phyloP scores from a whole-genome alignment of 177 flowering plant genomes.

The Vitis hybrid region DNA sequence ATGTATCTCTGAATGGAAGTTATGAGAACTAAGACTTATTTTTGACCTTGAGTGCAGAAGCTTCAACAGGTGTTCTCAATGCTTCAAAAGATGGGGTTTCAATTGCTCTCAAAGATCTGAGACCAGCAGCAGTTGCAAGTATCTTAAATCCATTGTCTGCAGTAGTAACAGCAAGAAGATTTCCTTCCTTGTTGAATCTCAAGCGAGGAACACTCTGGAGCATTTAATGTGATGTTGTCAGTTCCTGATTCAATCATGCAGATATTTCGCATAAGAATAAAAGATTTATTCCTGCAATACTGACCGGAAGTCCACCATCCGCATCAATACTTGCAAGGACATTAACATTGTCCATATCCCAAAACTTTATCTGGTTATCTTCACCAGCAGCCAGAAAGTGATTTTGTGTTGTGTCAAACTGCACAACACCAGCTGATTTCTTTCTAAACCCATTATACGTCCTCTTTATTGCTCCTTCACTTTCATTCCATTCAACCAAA shows the following conservation, averaged over 20 bases:
- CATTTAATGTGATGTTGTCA: conserved; percentile 16
- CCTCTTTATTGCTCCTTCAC: conserved; percentile 91
- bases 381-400: conserved; percentile 92
- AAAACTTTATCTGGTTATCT: conserved; percentile 85
- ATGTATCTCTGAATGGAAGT: not conserved
- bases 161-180: conserved; percentile 81
- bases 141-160: conserved; percentile 85
- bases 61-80: conserved; percentile 52
- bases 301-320: conserved; percentile 88
- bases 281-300: conserved; percentile 19
- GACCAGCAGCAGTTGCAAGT: conserved; percentile 73
- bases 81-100: conserved; percentile 68
- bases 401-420: conserved; percentile 86
- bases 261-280: not conserved
- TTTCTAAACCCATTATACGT: conserved; percentile 76
- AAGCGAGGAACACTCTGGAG: conserved; percentile 75
- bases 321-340: conserved; percentile 67
- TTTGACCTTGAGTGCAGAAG: conserved; percentile 59
- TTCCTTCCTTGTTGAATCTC: conserved; percentile 94
- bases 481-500: conserved; percentile 97
- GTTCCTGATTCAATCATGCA: not conserved
- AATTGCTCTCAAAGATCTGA: conserved; percentile 48
- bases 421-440: conserved; percentile 75
- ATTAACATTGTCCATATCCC: conserved; percentile 84
- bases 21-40: not conserved